These are phyloP conservation scores for Hypoxylon rubiginosum DNA, from an alignment of 2,329 filamentous ascomycete species.

Conservation along the genomic window DNA sequence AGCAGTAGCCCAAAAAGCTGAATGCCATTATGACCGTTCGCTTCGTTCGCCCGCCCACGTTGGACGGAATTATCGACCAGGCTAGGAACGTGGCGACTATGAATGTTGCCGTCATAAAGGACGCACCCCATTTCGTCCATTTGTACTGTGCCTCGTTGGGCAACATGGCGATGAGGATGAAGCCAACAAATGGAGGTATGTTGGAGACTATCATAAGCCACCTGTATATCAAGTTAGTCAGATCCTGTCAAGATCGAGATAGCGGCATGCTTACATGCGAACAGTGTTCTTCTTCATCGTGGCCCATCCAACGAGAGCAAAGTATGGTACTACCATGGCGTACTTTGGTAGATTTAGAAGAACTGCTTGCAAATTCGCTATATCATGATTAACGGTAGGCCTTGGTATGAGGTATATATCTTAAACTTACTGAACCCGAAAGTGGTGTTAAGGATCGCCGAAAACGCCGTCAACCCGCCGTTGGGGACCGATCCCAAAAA, in stretches of 20 bases:
- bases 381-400: not conserved
- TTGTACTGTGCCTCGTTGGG: constrained; percentile 52
- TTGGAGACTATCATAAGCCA: constrained; percentile 55
- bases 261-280: constrained; percentile 47
- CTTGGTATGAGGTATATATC: not conserved
- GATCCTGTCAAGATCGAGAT: not conserved
- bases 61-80: constrained; percentile 58
- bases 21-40: constrained; percentile 60
- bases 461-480: constrained; percentile 53
- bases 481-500: constrained; percentile 54
- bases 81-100: constrained; percentile 52
- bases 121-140: constrained; percentile 54
- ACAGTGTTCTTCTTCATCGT: constrained; percentile 52
- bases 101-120: constrained; percentile 53
- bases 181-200: constrained; percentile 53
- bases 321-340: constrained; percentile 51
- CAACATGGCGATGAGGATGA: constrained; percentile 53
- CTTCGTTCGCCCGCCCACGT: constrained; percentile 62
- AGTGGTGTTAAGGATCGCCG: constrained; percentile 51
- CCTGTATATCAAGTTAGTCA: constrained; percentile 34
- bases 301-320: constrained; percentile 50
- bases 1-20: constrained; percentile 61
- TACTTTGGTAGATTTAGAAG: constrained; percentile 54
- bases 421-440: constrained; percentile 54
- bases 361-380: constrained; percentile 54